Evolutionary conservation across 345 rosid genomes (phyloP).

Genomic region (Nephelium lappaceum): DNA sequence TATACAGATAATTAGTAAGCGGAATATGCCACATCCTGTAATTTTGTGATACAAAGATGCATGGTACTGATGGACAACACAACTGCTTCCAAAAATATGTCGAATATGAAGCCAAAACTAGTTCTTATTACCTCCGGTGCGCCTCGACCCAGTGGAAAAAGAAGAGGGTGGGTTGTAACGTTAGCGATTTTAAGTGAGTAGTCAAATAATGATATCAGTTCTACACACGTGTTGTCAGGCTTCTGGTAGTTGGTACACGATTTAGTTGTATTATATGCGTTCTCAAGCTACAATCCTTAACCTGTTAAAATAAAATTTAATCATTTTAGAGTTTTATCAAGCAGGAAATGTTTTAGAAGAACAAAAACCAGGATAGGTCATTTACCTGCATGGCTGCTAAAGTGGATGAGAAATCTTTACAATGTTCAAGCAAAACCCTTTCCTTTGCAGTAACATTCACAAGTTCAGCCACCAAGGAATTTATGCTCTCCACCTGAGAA

Average conservation of each 20-base stretch:
- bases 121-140: constrained; percentile 40
- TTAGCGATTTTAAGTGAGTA: constrained; percentile 59
- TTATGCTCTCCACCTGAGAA: constrained; percentile 77
- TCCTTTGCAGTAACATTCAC: constrained; percentile 68
- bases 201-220: constrained; percentile 64
- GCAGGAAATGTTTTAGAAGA: constrained; percentile 1
- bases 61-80: constrained; percentile 22
- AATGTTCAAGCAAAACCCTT: constrained; percentile 60
- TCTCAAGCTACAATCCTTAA: constrained; percentile 83
- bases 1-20: constrained; percentile 40
- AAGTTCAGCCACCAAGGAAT: constrained; percentile 63
- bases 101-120: constrained; percentile 38
- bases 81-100: constrained; percentile 30
- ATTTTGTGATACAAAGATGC: constrained; percentile 25
- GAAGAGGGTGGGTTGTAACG: constrained; percentile 45
- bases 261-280: constrained; percentile 80
- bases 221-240: constrained; percentile 73
- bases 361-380: background rate
- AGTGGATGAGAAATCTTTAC: constrained; percentile 67
- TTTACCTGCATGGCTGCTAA: constrained; percentile 84
- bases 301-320: constrained; percentile 42
- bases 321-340: constrained; percentile 10
- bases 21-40: constrained; percentile 22
- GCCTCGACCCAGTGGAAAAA: constrained; percentile 40
- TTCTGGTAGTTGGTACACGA: constrained; percentile 47